Evolutionary conservation across 2,329 filamentous ascomycete species (phyloP).

Genomic region (Trichothecium sympodiale): DNA sequence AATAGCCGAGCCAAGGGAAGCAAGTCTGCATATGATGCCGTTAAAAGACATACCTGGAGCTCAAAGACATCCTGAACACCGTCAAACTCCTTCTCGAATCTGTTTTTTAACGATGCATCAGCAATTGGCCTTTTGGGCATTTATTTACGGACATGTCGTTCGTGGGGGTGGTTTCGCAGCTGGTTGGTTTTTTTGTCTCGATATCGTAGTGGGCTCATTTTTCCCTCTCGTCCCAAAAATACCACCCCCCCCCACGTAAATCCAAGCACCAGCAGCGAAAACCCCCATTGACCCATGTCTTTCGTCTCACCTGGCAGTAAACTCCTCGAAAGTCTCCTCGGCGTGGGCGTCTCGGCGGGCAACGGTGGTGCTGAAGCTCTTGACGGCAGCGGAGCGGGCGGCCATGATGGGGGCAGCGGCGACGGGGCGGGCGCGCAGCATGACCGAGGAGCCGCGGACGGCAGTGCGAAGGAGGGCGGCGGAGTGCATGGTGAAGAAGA

Average conservation of each 20-base stretch:
- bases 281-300: neutral
- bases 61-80: conserved; percentile 97
- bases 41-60: conserved; percentile 69
- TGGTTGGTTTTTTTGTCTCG: conserved; percentile 3
- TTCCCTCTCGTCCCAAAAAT: too few species aligned
- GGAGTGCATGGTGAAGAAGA: conserved; percentile 45
- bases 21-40: too few species aligned
- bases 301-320: conserved; percentile 86
- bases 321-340: conserved; percentile 99
- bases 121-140: conserved; percentile 13
- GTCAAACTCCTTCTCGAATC: conserved; percentile 99
- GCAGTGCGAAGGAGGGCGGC: conserved; percentile 59
- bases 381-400: conserved; percentile 39
- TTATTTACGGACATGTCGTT: neutral
- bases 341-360: conserved; percentile 52
- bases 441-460: conserved; percentile 52
- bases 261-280: neutral
- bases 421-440: conserved; percentile 53
- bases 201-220: neutral
- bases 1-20: conserved; percentile 1
- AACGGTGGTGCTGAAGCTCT: conserved; percentile 53
- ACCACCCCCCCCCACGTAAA: neutral
- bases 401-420: conserved; percentile 46
- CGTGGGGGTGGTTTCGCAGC: conserved; percentile 1
- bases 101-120: conserved; percentile 29